These are phyloP conservation scores for Fagus crenata DNA, from an alignment of 306 rosid genomes.

Conservation along the genomic window DNA sequence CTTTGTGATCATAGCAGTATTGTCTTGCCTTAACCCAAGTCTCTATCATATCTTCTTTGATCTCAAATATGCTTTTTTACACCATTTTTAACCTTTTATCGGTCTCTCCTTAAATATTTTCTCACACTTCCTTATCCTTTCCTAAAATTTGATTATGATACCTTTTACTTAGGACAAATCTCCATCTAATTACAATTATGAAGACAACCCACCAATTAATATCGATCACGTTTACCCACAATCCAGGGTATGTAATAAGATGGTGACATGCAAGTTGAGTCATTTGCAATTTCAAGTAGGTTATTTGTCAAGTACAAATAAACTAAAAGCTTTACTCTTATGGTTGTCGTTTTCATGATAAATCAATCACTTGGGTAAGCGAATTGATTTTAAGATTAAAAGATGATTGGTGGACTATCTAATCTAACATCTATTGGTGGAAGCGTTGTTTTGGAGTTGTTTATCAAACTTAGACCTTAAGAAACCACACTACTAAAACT, in stretches of 20 bases:
- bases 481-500: conserved; percentile 22
- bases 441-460: conserved; percentile 43
- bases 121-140: neutral
- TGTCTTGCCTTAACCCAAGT: conserved; percentile 16
- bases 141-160: no score
- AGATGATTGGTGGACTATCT: conserved; percentile 33
- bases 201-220: conserved; percentile 13
- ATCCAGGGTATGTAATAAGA: neutral
- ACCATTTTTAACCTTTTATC: conserved; percentile 11
- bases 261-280: neutral
- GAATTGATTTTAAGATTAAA: neutral
- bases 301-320: conserved; percentile 22
- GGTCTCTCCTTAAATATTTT: conserved; percentile 1
- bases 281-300: conserved; percentile 7
- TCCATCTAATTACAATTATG: neutral
- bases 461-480: conserved; percentile 65
- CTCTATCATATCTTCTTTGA: conserved; percentile 1
- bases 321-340: neutral
- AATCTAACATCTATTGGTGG: conserved; percentile 16
- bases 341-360: neutral
- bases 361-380: neutral
- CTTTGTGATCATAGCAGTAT: conserved; percentile 18
- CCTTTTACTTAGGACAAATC: neutral
- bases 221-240: conserved; percentile 10
- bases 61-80: conserved; percentile 16